Base-by-base conservation (phyloP, 2,329 filamentous ascomycete species). In the Phialemonium atrogriseum region DNA sequence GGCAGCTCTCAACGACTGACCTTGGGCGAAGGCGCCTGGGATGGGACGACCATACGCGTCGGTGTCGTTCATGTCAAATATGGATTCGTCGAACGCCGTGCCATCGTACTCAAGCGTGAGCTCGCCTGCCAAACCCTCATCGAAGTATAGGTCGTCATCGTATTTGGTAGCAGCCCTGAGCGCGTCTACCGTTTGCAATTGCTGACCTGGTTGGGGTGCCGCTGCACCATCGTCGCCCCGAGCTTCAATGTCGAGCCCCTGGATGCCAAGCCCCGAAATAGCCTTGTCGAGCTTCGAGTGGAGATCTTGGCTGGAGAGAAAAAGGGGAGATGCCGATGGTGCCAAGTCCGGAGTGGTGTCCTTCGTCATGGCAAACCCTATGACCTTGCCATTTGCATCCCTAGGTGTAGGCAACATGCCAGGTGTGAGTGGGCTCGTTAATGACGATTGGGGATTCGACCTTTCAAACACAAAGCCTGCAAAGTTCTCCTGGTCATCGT, bases 51-150 rank as follows among this genome's bases (percentile, higher is more conserved):
- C 75, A 46, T 71, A 79, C 39, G 66, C 53, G 51, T 80, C 69
- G 10, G 76, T 76, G 45, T 80, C 75, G 31, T 80, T 66, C 19
- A 76, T 66, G 41, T 86, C 81, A 47, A 86, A 85, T 10, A 84
- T 68, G 5, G 77, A 80, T 50, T 86, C 81, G 38, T 86, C 80
- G 49, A 86, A 84, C 2, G 69, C 62, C 0, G 62, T 59, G 2
- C 64, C 64, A 17, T 79, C 71, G 12, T 64, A 66, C 36, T 68
- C 62, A 43, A 71, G 68, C 24, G 63, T 58, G 6, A 59, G 48
- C 41, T 60, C 58, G 25, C 60, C 57, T 0, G 51, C 33, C 46
- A 73, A 55, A 35, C 66, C 68, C 29, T 70, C 76, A 40, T 82
- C 77, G 46, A 80, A 85, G 50, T 84, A 84, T 18, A 84, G 58